A percentile compares a stretch with the other conserved stretches of the same genome.
phyloP scores from a whole-genome alignment of 2,329 filamentous ascomycete genomes.

The Fusarium verrucosum region DNA sequence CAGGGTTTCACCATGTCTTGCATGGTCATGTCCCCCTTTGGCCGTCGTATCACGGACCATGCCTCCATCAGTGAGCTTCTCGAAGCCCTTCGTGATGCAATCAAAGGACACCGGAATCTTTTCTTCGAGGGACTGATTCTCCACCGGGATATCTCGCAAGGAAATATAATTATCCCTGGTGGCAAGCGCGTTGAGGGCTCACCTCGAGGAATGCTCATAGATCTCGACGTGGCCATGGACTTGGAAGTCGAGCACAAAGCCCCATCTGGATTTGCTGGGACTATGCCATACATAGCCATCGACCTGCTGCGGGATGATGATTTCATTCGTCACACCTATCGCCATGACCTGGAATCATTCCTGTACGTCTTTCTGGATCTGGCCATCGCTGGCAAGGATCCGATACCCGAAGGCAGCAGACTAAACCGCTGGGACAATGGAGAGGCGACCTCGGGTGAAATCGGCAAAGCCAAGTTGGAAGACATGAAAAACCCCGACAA shows the following conservation, averaged over 20 bases:
- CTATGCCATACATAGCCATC: constrained; percentile 43
- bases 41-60: constrained; percentile 39
- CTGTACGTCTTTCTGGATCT: constrained; percentile 41
- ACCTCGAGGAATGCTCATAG: constrained; percentile 42
- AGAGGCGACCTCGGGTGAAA: background rate
- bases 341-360: constrained; percentile 45
- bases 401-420: background rate
- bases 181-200: too few species aligned
- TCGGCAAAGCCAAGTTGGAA: background rate
- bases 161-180: constrained; percentile 54
- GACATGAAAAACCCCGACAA: background rate
- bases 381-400: background rate
- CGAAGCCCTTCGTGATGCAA: constrained; percentile 46
- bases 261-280: constrained; percentile 35
- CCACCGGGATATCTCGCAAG: constrained; percentile 50
- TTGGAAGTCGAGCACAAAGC: constrained; percentile 34
- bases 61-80: constrained; percentile 47
- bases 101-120: constrained; percentile 51
- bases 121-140: constrained; percentile 48
- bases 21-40: constrained; percentile 20
- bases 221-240: constrained; percentile 28
- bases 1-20: background rate
- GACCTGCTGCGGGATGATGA: constrained; percentile 7
- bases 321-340: constrained; percentile 25
- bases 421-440: background rate